Evolutionary conservation across 805 yeast species (phyloP).

Genomic region (Zygosaccharomyces bailii): DNA sequence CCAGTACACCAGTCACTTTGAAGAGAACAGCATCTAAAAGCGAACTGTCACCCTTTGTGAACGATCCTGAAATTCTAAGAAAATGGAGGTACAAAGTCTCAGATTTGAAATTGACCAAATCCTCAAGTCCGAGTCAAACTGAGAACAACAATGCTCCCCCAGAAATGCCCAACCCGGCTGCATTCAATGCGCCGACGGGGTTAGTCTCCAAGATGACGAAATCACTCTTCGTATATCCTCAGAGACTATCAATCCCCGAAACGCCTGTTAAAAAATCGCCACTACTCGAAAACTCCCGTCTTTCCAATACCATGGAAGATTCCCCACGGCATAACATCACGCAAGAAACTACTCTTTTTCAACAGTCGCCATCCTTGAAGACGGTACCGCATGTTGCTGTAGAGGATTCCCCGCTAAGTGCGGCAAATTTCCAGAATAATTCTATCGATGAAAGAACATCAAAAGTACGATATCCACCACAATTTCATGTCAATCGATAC

Average conservation of each 20-base stretch:
- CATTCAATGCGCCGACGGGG: conserved; percentile 28
- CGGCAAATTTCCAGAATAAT: conserved; percentile 1
- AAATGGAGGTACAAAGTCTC: conserved; percentile 21
- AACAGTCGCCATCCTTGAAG: conserved; percentile 23
- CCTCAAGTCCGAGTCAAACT: conserved; percentile 13
- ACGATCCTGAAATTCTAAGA: conserved; percentile 22
- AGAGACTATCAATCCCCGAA: conserved; percentile 28
- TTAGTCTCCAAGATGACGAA: conserved; percentile 29
- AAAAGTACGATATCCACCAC: conserved; percentile 15
- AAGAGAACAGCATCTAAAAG: conserved; percentile 30
- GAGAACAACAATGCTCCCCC: conserved; percentile 13
- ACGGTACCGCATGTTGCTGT: conserved; percentile 18
- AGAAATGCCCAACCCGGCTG: conserved; percentile 27
- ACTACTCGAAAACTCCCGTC: conserved; percentile 11
- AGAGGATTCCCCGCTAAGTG: conserved; percentile 23
- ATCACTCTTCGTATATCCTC: conserved; percentile 20
- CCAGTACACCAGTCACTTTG: conserved; percentile 23
- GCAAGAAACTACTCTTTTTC: conserved; percentile 19
- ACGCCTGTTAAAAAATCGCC: conserved; percentile 37
- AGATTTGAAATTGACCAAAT: conserved; percentile 9
- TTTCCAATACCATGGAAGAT: conserved; percentile 17
- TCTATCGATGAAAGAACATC: conserved; percentile 5
- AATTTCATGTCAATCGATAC: conserved; percentile 17
- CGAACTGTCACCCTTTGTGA: conserved; percentile 34
- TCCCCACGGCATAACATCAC: conserved; percentile 18